Evolutionary conservation across 345 rosid genomes (phyloP), one percentile per base, ranked within the genome.

Genomic region (Lepidium didymum): DNA sequence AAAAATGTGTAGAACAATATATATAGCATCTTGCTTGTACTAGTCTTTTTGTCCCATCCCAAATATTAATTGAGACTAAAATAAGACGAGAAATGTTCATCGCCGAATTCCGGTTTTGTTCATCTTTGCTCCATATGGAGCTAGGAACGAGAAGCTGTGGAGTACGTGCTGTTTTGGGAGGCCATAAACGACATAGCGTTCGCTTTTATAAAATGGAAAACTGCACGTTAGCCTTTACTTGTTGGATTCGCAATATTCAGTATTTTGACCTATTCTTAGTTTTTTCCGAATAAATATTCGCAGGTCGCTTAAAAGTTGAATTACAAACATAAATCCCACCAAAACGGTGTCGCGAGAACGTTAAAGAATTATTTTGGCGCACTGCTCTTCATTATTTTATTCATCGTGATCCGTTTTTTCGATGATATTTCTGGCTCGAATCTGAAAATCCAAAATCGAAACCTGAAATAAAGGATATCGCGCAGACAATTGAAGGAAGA

Each of bases 351-450:
- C 64, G 78, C 55, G 27, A 36, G 27, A 42, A 67, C 69, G 54
- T 61, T 68, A 33, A 37, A 42, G 11, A 55, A 68, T 53, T 6
- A 33, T 21, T 43, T 75, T 46, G 69, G 58, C 69, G 65, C 65
- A 68, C 45, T 68, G 70, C 60, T 3, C 13, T 12, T 37, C 47
- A 68, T 68, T 68, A 75, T 68, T 75, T 7, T 29, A 62, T 73
- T 35, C 35, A 51, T 69, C 44, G 25, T 53, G 74, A 74, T 73
- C 67, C 47, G 51, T 74, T 83, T 72, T 72, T 70, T 79, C 45
- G 85, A 78, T 81, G 38, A 44, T 64, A 80, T 81, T 78, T 47
- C 71, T 49, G 70, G 47, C 18, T 54, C 72, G 60, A 68, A 70
- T 56, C 53, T 42, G n/a, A 57, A 41, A 31, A 23, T 3, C 36